Base-by-base conservation (phyloP, 176 grass and related monocot genomes). In the Lolium rigidum region DNA sequence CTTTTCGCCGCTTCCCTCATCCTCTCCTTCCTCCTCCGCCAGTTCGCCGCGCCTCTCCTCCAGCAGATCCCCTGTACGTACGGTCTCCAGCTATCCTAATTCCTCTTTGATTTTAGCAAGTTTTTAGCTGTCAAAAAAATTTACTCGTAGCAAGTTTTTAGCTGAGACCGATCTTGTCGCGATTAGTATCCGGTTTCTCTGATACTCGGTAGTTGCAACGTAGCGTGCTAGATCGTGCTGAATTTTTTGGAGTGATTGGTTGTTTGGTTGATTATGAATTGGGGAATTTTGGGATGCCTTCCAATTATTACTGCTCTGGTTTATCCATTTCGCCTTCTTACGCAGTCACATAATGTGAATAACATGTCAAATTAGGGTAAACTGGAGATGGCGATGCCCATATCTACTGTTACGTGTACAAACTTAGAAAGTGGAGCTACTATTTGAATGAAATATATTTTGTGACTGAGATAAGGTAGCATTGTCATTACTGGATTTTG, bases 21-120 rank as follows among this genome's bases (percentile, higher is more conserved):
- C 63, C 83, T 90, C 83, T 86, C 88, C 72, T 90, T 90, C 63
- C 44, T 90, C 5, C 84, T 86, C 78, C 88, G 83, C 79, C 88
- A 90, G 83, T 90, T 90, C 64, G 88, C 79, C 44, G 56, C 88
- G 15, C 88, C 88, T 44, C 79, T 90, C 28, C 88, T 90, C 54
- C 31, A 86, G 78, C 88, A 90, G n/a, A 78, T 90, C 7, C 83
- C 88, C 7, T 90, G 88, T 90, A 86, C 7, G 87, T 63, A 58
- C 77, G 16, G 10, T 58, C 28, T 18, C 52, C 50, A 50, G 15
- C 31, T 2, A 35, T 78, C 77, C 51, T 50, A 24, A 46, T 72
- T 72, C 64, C 20, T 71, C 52, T 28, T 28, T 28, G 4, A 0
- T 60, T 73, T 74, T 10, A 59, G 60, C 8, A 47, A 47, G 46